phyloP scores from a whole-genome alignment of 2,329 filamentous ascomycete species.

The Podosphaera aphanis region DNA sequence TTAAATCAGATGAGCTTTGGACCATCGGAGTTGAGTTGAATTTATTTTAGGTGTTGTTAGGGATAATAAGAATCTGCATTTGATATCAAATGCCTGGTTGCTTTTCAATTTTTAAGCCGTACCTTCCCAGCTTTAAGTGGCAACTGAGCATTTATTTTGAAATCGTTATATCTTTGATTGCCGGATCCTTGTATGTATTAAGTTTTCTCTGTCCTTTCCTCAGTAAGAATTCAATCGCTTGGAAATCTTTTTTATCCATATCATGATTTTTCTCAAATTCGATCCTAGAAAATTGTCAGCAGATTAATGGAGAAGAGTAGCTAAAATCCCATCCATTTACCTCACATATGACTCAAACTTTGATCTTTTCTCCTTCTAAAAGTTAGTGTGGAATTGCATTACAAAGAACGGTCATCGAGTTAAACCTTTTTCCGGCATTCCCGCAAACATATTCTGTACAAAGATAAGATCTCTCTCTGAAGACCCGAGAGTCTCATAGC shows the following conservation, averaged over 20 bases:
- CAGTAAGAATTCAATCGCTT: constrained; percentile 43
- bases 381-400: constrained; percentile 2
- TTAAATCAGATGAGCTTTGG: no score
- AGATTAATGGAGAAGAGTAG: background rate
- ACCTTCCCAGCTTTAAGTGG: no score
- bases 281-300: constrained; percentile 21
- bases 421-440: constrained; percentile 59
- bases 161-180: constrained; percentile 33
- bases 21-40: no score
- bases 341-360: constrained; percentile 43
- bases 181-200: constrained; percentile 40
- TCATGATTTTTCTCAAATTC: constrained; percentile 49
- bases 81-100: no score
- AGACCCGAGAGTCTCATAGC: constrained; percentile 50
- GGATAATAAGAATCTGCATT: no score
- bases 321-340: constrained; percentile 18
- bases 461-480: constrained; percentile 65
- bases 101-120: no score
- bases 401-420: constrained; percentile 22
- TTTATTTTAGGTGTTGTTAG: no score
- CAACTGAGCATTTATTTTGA: no score
- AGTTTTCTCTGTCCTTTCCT: constrained; percentile 42
- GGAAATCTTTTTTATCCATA: constrained; percentile 45
- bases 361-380: constrained; percentile 26
- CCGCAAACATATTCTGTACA: constrained; percentile 72